Base-by-base conservation (phyloP, 345 rosid genomes). In the Brassica cretica region DNA sequence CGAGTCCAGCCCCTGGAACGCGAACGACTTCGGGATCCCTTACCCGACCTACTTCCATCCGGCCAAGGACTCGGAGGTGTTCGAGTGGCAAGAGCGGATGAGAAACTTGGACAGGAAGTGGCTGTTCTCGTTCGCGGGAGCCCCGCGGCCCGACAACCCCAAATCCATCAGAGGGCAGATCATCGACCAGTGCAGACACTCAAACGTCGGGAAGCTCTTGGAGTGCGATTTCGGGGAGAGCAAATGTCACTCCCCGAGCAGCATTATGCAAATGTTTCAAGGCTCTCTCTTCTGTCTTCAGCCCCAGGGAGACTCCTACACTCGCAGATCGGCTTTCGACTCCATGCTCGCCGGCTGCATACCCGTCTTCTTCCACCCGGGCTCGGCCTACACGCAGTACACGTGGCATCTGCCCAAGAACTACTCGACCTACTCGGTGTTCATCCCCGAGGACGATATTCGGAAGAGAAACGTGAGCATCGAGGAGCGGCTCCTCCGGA, bases 1-100 rank as follows among this genome's bases (percentile, higher is more conserved):
- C n/a, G 98, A 94, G 75, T 94, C 98, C 2, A 94, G 97, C 75
- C 96, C 97, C 0, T 90, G 98, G 98, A 86, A 92, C 53, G 93
- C 96, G 0, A 94, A 94, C 81, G 97, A 94, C 74, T 92, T 92
- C 35, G 98, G 88, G 62, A 89, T 92, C 66, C 94, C 97, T 0
- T 92, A 92, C 74, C 98, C 98, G 0, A 92, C 98, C 3, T 89
- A 94, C 76, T 92, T 90, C 76, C 96, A 94, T 67, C 96, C 97
- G 8, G 93, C 93, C 2, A 88, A 87, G 78, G 97, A 90, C 84
- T 82, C 78, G 7, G 96, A 94, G 46, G 94, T 92, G 69, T 86
- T 89, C 39, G 79, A 60, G 27, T 94, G 97, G 98, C 96, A 90
- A 82, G 88, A 86, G 29, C 80, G 93, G 82, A 90, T 92, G 98